phyloP scores from a whole-genome alignment of 1,284 basidiomycete species.

The Ceratobasidium sp. region DNA sequence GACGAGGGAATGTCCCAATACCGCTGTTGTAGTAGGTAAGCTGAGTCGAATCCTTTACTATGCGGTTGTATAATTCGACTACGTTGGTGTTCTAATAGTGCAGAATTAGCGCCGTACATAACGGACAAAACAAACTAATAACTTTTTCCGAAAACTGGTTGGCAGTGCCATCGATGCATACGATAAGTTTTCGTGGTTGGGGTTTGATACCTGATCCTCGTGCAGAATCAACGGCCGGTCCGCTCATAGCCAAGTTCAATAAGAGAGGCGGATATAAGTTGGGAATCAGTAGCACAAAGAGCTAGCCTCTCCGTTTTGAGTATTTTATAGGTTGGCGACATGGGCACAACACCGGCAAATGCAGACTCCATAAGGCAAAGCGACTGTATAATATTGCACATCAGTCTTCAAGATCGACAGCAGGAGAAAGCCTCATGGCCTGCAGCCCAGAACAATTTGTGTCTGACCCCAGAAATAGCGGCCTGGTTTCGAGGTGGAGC shows the following conservation, averaged over 20 bases:
- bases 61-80: constrained; percentile 4
- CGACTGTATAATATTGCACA: too few relatives aligned
- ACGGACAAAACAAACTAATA: neutral
- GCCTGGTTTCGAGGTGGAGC: neutral
- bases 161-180: constrained; percentile 23
- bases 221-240: neutral
- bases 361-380: too few relatives aligned
- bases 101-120: neutral
- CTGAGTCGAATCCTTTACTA: neutral
- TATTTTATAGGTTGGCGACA: neutral
- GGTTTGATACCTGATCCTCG: neutral
- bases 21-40: constrained; percentile 49
- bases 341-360: too few relatives aligned
- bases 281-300: neutral
- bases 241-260: neutral
- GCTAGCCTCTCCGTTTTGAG: neutral
- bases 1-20: constrained; percentile 46
- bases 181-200: neutral
- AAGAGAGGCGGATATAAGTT: neutral
- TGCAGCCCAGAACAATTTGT: too few relatives aligned
- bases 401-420: too few relatives aligned
- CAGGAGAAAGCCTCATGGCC: neutral
- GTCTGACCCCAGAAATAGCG: neutral
- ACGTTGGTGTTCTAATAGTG: neutral
- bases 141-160: constrained; percentile 28